Evolutionary conservation across 306 rosid species (phyloP), one percentile per base, ranked within the genome.

Genomic region (Carpinus viminea): DNA sequence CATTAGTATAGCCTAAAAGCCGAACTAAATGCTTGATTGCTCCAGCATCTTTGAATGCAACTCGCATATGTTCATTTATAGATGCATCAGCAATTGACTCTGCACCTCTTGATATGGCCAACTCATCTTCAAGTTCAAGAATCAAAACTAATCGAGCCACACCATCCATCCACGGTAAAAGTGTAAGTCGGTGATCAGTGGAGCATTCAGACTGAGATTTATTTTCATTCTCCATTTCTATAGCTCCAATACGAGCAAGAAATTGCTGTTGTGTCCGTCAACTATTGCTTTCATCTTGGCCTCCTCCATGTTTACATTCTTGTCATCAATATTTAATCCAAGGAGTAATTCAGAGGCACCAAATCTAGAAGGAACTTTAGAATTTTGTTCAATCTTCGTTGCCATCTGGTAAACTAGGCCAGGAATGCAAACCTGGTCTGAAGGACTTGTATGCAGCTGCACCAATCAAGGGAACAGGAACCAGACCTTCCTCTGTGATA

Each of bases 41-140:
- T 70, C 98, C 98, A 71, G 98, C 98, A 81, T 94, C 98, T 87
- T 85, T 94, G 83, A 94, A 94, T 62, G 94, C 90, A 76, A 85
- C 72, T 62, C 97, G 87, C 88, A 92, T 87, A 64, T 89, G 91
- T 83, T 94, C 97, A 79, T 87, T 87, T 81, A 94, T 85, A 64
- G 90, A 94, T 47, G 93, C 93, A 81, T 83, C 90, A 74, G 96
- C 96, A 83, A 90, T 89, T 59, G 92, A 79, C 74, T 87, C 89
- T 38, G 90, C 93, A 77, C 92, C 91, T 83, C 93, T 89, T 66
- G 80, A 46, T 62, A 89, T 59, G 13, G 90, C 93, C 50, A 82
- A 76, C 84, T 84, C 89, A 69, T 92, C 93, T 81, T 88, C 86
- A 66, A 94, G 93, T 86, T 87, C 90, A 64, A 94, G 89, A 76